Percentiles rank a stretch among this genome's conserved stretches.
phyloP scores from a whole-genome alignment of 2,329 filamentous ascomycete species.

The Calycina marina region DNA sequence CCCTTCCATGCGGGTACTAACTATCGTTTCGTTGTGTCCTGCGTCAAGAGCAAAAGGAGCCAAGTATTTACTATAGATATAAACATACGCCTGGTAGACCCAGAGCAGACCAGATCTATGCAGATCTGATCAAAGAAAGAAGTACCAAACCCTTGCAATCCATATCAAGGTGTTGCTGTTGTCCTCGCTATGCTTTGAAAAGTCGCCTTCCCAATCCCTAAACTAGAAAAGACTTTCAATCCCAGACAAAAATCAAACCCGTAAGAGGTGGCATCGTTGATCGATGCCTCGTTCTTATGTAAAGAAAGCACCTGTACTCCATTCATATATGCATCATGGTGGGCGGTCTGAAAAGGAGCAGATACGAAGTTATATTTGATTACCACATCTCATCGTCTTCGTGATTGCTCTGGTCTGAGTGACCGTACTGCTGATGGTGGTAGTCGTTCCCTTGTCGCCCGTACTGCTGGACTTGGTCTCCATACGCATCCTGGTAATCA shows the following conservation, averaged over 20 bases:
- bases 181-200: neutral
- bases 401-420: slow-evolving; percentile 11
- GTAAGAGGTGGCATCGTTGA: slow-evolving; percentile 5
- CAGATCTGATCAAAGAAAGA: too few relatives aligned
- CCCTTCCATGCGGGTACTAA: too few relatives aligned
- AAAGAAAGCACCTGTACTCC: slow-evolving; percentile 19
- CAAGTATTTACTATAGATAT: neutral
- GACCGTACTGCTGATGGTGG: slow-evolving; percentile 16
- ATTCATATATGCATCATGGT: slow-evolving; percentile 21
- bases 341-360: slow-evolving; percentile 1
- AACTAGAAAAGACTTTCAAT: slow-evolving; percentile 10
- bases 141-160: neutral
- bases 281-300: slow-evolving; percentile 8
- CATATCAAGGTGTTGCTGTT: slow-evolving; percentile 1
- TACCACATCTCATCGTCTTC: slow-evolving; percentile 23
- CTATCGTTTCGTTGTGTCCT: too few relatives aligned
- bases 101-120: too few relatives aligned
- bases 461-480: slow-evolving; percentile 20
- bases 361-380: slow-evolving; percentile 3
- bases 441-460: slow-evolving; percentile 18
- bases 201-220: slow-evolving; percentile 1
- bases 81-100: too few relatives aligned
- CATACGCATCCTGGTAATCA: slow-evolving; percentile 18
- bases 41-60: too few relatives aligned
- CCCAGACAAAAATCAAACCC: slow-evolving; percentile 5